These are phyloP conservation scores for Kwoniella shivajii DNA, from an alignment of 1,284 basidiomycete genomes.

Conservation along the genomic window DNA sequence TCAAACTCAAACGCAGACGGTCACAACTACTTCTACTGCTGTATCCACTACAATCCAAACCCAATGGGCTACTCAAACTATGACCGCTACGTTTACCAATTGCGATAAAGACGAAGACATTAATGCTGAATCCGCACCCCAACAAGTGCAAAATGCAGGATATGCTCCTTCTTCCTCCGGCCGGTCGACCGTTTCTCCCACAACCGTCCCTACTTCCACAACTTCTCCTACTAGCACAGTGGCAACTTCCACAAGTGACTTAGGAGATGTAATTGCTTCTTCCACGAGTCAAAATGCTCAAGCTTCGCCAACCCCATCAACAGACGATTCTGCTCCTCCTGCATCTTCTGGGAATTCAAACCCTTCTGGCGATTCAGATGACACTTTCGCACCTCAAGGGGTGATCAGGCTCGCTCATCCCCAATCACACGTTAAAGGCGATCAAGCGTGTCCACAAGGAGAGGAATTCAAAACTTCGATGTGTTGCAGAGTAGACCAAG, in stretches of 20 bases:
- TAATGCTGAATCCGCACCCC: conserved; percentile 8
- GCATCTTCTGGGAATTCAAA: too few relatives aligned
- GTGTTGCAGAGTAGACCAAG: conserved; percentile 21
- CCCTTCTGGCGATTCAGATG: conserved; percentile 3
- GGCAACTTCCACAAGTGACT: neutral
- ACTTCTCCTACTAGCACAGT: conserved; percentile 1
- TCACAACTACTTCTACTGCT: conserved; percentile 1
- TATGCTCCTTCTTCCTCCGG: conserved; percentile 10
- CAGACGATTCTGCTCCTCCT: too few relatives aligned
- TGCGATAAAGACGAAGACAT: conserved; percentile 1
- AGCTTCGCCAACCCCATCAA: too few relatives aligned
- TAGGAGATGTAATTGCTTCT: neutral
- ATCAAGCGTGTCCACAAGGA: neutral
- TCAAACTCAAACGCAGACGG: conserved; percentile 20
- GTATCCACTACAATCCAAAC: conserved; percentile 11
- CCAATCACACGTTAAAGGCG: neutral
- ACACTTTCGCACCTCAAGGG: conserved; percentile 1
- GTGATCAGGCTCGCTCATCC: conserved; percentile 4
- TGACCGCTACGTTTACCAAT: neutral
- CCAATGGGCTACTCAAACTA: conserved; percentile 14
- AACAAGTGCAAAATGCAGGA: neutral
- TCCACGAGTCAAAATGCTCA: neutral
- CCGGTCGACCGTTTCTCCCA: conserved; percentile 1
- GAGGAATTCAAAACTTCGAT: conserved; percentile 6
- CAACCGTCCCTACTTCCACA: neutral